phyloP scores from a whole-genome alignment of 2,329 filamentous ascomycete genomes.

The Mariannaea elegans region DNA sequence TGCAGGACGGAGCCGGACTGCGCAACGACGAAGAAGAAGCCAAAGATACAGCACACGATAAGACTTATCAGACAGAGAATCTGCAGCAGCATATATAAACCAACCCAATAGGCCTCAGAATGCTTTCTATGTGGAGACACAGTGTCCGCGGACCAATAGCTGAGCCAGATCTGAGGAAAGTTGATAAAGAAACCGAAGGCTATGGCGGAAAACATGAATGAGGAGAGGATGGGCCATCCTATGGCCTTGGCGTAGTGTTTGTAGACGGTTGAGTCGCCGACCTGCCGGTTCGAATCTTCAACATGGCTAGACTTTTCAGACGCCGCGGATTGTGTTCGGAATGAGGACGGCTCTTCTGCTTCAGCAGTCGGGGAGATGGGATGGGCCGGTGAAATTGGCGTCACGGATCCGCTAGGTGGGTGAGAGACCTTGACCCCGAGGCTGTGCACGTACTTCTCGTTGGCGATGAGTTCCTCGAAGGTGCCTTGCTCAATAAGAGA shows the following conservation, averaged over 20 bases:
- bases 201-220: slow-evolving; percentile 32
- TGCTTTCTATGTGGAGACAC: background rate
- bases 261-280: slow-evolving; percentile 32
- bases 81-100: slow-evolving; percentile 19
- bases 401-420: no score
- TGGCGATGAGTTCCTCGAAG: slow-evolving; percentile 20
- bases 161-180: slow-evolving; percentile 28
- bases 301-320: background rate
- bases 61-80: slow-evolving; percentile 6
- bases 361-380: background rate
- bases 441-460: slow-evolving; percentile 1
- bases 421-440: no score
- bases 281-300: slow-evolving; percentile 24
- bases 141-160: slow-evolving; percentile 28
- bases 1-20: slow-evolving; percentile 17
- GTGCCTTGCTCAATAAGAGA: slow-evolving; percentile 14
- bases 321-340: no score
- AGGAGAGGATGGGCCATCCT: slow-evolving; percentile 33
- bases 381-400: background rate
- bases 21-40: no score
- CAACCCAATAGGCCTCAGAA: slow-evolving; percentile 12
- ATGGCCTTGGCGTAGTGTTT: slow-evolving; percentile 40
- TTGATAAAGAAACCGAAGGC: slow-evolving; percentile 26
- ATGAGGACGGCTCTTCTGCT: slow-evolving; percentile 2
- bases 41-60: no score